These are phyloP conservation scores for Talaromyces sp. DNA, from an alignment of 2,329 filamentous ascomycete species.

Conservation along the genomic window DNA sequence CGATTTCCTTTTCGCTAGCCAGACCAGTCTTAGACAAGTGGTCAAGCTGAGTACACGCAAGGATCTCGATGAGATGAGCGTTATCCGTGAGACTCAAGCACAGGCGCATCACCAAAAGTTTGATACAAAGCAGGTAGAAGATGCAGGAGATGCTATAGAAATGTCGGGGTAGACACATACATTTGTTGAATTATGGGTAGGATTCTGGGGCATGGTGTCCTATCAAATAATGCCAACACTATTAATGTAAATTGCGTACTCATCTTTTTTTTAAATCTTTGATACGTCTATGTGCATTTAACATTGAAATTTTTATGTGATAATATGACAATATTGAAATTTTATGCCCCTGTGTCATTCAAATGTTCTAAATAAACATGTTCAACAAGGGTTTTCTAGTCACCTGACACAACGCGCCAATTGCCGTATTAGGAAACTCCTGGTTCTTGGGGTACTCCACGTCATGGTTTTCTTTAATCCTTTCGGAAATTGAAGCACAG, in stretches of 20 bases:
- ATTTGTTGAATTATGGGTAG: background rate
- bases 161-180: background rate
- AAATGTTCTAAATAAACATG: background rate
- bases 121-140: conserved; percentile 8
- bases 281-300: background rate
- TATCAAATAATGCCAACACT: background rate
- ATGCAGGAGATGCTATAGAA: background rate
- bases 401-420: background rate
- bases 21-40: conserved; percentile 12
- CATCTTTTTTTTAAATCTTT: background rate
- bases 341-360: background rate
- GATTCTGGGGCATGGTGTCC: background rate
- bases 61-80: conserved; percentile 12
- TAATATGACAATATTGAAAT: background rate
- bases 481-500: background rate
- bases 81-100: conserved; percentile 11
- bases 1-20: conserved; percentile 18
- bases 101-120: conserved; percentile 13
- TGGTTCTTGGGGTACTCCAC: background rate
- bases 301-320: background rate
- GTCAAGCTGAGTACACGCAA: conserved; percentile 14
- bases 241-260: background rate
- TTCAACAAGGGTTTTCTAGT: background rate
- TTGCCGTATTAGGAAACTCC: background rate
- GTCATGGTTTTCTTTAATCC: background rate